Base-by-base conservation (phyloP, 805 yeast genomes). In the Candida namnaoensis region DNA sequence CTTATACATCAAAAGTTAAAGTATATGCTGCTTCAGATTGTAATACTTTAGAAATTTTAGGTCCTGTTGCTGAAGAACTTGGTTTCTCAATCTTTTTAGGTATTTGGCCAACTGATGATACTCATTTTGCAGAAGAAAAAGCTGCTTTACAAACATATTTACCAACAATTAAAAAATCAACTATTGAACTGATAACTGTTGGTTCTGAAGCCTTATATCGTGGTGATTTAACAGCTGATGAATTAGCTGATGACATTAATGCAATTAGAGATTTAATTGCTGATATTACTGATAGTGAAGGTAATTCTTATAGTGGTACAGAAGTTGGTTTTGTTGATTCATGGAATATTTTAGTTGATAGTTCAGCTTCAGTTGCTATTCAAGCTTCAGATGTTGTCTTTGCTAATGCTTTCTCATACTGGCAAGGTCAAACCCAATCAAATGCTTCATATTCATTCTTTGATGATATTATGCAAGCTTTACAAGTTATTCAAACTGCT, bases 161-260 rank as follows among this genome's bases (percentile, higher is more conserved):
- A 62, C 95, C 96, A 54, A 66, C 55, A 30, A 71, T 88, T 47
- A 80, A 86, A 41, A 72, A 76, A 46, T 69, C 77, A 40, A 76
- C 87, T 48, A 74, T 91, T 55, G 76, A 79, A 54, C 86, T 80
- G 38, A 71, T 91, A 66, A 72, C 87, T 41, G 98, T 91, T 50
- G 98, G 98, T 50, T 88, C 97, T 25, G 98, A 91, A 74, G 91
- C 96, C 44, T 73, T 91, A 50, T 91, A 91, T 78, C 87, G 98
- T 73, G 78, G 64, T 34, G 98, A 91, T 62, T 50, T 90, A 66
- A 72, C 90, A 40, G 88, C 95, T 37, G 54, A 70, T 32, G 76
- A 76, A 42, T 78, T 91, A 58, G 95, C 96, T 39, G 64, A 59
- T 50, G 71, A 71, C 54, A 88, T 91, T 57, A 49, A 62, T 45